Conservation (phyloP, 257 asterid species). For the Petunia secreta region DNA sequence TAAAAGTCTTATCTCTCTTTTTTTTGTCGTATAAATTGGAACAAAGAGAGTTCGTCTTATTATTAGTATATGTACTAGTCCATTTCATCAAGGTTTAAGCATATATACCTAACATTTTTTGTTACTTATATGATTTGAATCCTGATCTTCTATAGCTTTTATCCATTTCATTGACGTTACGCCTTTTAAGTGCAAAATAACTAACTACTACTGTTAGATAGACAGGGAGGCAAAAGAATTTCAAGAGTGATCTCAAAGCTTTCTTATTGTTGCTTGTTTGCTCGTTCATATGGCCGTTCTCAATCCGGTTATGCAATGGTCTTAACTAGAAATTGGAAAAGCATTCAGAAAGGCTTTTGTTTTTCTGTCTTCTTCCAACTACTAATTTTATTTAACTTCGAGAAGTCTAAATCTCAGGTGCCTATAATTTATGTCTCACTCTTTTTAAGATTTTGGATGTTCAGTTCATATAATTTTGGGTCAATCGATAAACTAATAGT, state of each 20-base stretch:
- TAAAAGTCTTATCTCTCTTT: no score
- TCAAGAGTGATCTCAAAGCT: slow-evolving; percentile 32
- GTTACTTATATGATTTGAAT: no score
- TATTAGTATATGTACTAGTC: no score
- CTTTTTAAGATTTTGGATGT: background rate
- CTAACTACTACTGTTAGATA: background rate
- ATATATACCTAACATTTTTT: background rate
- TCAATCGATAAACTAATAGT: background rate
- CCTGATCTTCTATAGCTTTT: no score
- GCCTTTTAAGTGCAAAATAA: no score
- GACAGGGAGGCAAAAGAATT: background rate
- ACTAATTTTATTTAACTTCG: background rate
- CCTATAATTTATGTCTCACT: background rate
- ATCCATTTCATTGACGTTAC: background rate
- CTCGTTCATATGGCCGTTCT: background rate
- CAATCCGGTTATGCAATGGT: background rate
- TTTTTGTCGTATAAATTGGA: no score
- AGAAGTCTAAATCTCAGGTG: background rate
- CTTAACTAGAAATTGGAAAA: background rate
- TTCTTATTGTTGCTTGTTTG: background rate
- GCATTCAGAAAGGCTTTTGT: background rate
- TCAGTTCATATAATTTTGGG: no score
- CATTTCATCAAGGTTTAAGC: no score
- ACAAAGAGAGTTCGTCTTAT: no score
- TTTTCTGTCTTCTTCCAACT: background rate